Conservation (phyloP, 78 protist genomes). For the Emiliania huxleyi region DNA sequence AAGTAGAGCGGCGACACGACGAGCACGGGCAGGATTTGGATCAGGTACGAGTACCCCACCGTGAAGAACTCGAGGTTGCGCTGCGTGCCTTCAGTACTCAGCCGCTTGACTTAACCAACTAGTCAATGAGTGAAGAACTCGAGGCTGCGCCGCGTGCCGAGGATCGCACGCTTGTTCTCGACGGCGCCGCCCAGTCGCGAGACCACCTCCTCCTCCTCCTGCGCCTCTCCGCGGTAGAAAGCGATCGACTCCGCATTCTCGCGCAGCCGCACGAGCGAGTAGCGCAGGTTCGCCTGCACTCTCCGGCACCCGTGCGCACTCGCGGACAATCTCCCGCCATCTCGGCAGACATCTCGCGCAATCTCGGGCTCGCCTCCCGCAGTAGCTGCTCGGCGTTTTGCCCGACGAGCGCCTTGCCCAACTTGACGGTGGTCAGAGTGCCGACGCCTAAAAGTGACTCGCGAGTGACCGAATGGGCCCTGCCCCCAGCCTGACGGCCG, state of each 20-base stretch:
- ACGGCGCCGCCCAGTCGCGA: neutral
- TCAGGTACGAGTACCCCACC: conserved; percentile 31
- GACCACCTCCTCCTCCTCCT: conserved; percentile 14
- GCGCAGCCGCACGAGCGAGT: conserved; percentile 50
- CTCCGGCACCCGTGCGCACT: too few species aligned
- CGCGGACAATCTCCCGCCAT: too few species aligned
- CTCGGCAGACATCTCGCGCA: too few species aligned
- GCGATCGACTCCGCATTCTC: conserved; percentile 64
- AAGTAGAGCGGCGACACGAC: conserved; percentile 58
- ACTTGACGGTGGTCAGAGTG: neutral
- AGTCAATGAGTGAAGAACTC: too few species aligned
- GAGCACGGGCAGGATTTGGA: conserved; percentile 44
- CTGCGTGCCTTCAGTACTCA: too few species aligned
- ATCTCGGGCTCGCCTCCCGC: conserved; percentile 47
- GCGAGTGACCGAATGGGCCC: too few species aligned
- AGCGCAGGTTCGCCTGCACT: conserved; percentile 43
- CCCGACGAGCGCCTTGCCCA: conserved; percentile 16
- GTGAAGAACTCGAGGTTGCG: conserved; percentile 56
- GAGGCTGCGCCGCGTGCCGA: too few species aligned
- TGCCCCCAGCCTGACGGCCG: too few species aligned
- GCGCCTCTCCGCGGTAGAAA: conserved; percentile 46
- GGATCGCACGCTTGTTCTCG: neutral
- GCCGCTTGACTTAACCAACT: too few species aligned
- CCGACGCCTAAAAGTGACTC: too few species aligned
- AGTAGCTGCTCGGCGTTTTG: conserved; percentile 20